Percentiles rank a stretch among this genome's conserved stretches.
Conservation (phyloP, 345 rosid species). For the Citrus unshiu region DNA sequence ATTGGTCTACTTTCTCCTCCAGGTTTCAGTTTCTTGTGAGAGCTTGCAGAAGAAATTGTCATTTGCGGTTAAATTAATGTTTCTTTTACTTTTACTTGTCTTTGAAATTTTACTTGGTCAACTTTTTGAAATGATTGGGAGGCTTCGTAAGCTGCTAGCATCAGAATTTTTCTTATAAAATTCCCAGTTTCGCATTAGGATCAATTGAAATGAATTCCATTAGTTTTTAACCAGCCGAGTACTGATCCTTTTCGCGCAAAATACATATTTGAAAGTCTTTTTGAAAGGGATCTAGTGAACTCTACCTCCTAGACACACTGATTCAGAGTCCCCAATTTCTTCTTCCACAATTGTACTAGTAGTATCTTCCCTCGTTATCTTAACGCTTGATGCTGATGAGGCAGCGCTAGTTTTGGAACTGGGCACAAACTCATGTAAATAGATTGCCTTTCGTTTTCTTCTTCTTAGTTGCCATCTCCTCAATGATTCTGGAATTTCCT, state of each 20-base stretch:
- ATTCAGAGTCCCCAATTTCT: slow-evolving; percentile 42
- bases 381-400: slow-evolving; percentile 35
- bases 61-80: no score
- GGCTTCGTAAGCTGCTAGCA: no score
- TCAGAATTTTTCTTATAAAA: no score
- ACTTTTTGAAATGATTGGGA: no score
- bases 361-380: slow-evolving; percentile 28
- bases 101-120: no score
- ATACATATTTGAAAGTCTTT: neutral
- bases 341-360: slow-evolving; percentile 25
- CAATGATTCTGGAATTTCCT: slow-evolving; percentile 27
- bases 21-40: neutral
- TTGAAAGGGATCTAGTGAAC: neutral
- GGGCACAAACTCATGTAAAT: slow-evolving; percentile 14
- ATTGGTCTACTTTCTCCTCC: neutral
- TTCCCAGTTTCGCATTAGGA: neutral
- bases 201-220: neutral
- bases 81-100: no score
- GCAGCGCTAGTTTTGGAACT: slow-evolving; percentile 2
- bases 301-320: slow-evolving; percentile 28
- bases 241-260: neutral
- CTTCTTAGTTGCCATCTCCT: slow-evolving; percentile 46
- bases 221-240: neutral
- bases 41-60: neutral
- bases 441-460: slow-evolving; percentile 31